Percentiles rank a stretch among this genome's conserved stretches.
Conservation (phyloP, 169 alveolate genomes). For the Plasmodium coatneyi region DNA sequence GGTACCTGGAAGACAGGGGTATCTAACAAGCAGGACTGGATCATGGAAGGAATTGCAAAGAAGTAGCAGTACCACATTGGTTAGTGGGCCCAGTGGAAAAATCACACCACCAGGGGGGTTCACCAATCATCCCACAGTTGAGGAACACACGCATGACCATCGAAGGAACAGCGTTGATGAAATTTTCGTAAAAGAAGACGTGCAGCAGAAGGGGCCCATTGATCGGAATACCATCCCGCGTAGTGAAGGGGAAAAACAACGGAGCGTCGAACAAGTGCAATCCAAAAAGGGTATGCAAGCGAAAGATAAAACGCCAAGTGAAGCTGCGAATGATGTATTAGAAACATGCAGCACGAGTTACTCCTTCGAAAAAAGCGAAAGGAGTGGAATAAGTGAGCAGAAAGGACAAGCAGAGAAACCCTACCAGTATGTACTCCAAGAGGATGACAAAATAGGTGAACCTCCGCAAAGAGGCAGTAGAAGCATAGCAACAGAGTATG, state of each 20-base stretch:
- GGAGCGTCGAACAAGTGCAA: not conserved
- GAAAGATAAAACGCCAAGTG: not conserved
- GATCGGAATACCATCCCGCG: not conserved
- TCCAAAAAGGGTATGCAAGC: not conserved
- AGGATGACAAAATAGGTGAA: not conserved
- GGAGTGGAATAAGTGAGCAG: not conserved
- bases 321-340: not conserved
- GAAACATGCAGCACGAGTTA: constrained; percentile 5
- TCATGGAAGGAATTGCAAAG: not conserved
- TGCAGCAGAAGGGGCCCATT: not conserved
- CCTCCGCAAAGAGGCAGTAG: not conserved
- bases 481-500: not conserved
- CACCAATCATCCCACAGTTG: not conserved
- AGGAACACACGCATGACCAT: not conserved
- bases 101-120: not conserved
- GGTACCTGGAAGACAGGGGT: not conserved
- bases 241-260: not conserved
- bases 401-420: not conserved
- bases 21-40: not conserved
- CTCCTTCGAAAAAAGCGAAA: not conserved
- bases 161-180: not conserved
- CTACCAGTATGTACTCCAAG: not conserved
- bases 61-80: not conserved
- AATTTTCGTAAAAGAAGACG: not conserved
- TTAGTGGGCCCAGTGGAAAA: not conserved